phyloP scores from a whole-genome alignment of 164 flowering plant species.

The Vitis amurensis region DNA sequence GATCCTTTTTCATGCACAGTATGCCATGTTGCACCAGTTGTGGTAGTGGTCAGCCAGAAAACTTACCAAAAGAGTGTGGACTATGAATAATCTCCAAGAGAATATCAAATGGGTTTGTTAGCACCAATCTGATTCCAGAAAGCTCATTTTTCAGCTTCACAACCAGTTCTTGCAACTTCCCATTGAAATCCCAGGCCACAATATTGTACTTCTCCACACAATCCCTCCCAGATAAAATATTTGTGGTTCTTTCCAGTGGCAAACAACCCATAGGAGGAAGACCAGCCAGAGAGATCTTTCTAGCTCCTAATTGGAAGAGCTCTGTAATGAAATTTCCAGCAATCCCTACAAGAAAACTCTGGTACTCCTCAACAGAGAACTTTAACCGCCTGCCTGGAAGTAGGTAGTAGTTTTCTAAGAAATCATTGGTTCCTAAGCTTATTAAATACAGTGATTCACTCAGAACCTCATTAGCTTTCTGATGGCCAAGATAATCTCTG shows the following conservation, averaged over 20 bases:
- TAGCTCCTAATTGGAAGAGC: constrained; percentile 44
- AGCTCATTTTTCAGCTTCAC: constrained; percentile 28
- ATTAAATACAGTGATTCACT: constrained; percentile 51
- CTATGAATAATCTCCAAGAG: constrained; percentile 35
- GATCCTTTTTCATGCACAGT: too few relatives aligned
- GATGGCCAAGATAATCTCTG: constrained; percentile 34
- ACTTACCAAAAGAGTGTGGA: constrained; percentile 43
- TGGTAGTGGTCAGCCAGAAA: neutral
- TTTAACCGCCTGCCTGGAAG: constrained; percentile 23
- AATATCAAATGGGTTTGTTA: constrained; percentile 32
- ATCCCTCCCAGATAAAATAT: constrained; percentile 18
- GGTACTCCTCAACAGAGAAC: constrained; percentile 36
- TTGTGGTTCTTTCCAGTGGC: constrained; percentile 59
- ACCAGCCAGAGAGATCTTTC: constrained; percentile 49
- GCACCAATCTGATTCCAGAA: constrained; percentile 34
- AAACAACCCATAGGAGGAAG: constrained; percentile 79
- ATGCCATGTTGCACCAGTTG: neutral
- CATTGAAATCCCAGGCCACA: constrained; percentile 42
- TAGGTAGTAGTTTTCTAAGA: constrained; percentile 55
- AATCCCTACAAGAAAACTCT: constrained; percentile 34
- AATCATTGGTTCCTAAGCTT: constrained; percentile 77
- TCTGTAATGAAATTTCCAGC: constrained; percentile 35
- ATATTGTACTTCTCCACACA: constrained; percentile 47
- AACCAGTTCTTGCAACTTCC: constrained; percentile 29
- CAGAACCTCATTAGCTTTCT: constrained; percentile 32